Base-by-base conservation (phyloP, 805 yeast genomes). In the Zygotorulaspora florentina region DNA sequence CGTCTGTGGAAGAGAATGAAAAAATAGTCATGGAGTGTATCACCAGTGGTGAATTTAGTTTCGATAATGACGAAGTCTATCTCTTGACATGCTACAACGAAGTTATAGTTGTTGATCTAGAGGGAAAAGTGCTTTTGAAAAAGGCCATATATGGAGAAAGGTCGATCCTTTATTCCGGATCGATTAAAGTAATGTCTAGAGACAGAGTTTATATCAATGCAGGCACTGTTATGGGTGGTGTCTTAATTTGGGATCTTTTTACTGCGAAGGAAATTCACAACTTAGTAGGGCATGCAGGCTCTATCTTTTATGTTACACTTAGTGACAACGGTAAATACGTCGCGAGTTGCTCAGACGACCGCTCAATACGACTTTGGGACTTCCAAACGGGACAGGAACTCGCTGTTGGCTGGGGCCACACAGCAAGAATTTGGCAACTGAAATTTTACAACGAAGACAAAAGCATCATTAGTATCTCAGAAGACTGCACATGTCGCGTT, bases 371-470 rank as follows among this genome's bases (percentile, higher is more conserved):
- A 46, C 61, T 91, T 5, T 89, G 89, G 83, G 79, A 79, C 55
- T 67, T 83, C 50, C 57, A 57, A 6, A 59, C 76, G 1, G 91
- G 95, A 1, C 55, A 66, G 9, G 65, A 80, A 28, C 54, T 85
- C 33, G 85, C 91, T 1, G 77, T 81, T 23, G 97, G 96, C 0
- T 93, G 97, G 97, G 99, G 98, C 11, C 99, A 93, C 61, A 83
- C 85, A 1, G 91, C 98, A 0, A 77, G 99, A 60, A 90, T 93
- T 34, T 93, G 99, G 99, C 76, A 77, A 35, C 68, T 91, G 37
- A 73, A 72, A 40, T 87, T 87, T 59, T 76, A 70, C 47, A 67
- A 68, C 5, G 54, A 63, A 13, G 65, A 65, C 37, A 59, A 53
- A 4, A 63, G 68, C 4, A 55, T 82, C 0, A 69, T 87, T 12